A percentile compares a stretch with the other conserved stretches of the same genome.
phyloP scores from a whole-genome alignment of 345 rosid species.

The Excoecaria cochinchinensis region DNA sequence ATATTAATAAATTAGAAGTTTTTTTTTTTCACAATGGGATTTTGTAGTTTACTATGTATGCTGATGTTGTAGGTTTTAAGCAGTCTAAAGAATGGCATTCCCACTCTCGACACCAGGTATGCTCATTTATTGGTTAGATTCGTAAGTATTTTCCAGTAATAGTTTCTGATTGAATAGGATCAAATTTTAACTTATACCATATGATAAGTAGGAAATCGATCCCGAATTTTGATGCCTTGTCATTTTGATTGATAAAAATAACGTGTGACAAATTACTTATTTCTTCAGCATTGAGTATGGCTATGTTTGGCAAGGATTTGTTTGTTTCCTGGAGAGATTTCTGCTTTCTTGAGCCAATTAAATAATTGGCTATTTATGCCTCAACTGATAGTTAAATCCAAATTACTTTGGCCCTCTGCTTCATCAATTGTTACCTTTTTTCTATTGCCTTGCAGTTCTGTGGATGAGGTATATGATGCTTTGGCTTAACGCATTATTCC shows the following conservation, averaged over 20 bases:
- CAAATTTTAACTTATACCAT: neutral
- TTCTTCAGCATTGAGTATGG: too few relatives aligned
- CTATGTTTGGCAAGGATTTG: too few relatives aligned
- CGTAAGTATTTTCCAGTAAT: neutral
- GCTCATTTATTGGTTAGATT: neutral
- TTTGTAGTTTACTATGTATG: neutral
- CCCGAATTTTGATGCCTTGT: neutral
- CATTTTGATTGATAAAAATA: neutral
- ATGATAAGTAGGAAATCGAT: neutral
- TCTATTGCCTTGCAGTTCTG: slow-evolving; percentile 41
- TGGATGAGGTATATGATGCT: slow-evolving; percentile 79
- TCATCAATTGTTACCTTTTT: neutral
- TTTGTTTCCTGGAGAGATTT: too few relatives aligned
- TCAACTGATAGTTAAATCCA: too few relatives aligned
- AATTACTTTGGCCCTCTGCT: neutral
- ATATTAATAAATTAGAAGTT: neutral
- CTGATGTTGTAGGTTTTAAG: slow-evolving; percentile 52
- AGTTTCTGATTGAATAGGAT: neutral
- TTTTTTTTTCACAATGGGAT: neutral
- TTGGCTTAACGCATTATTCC: slow-evolving; percentile 68
- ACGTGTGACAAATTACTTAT: too few relatives aligned
- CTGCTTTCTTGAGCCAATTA: too few relatives aligned
- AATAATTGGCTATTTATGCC: too few relatives aligned
- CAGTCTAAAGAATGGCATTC: slow-evolving; percentile 50
- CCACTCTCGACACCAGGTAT: slow-evolving; percentile 63